Conservation (phyloP, 352 stramenopile species). For the Phytophthora meadii region DNA sequence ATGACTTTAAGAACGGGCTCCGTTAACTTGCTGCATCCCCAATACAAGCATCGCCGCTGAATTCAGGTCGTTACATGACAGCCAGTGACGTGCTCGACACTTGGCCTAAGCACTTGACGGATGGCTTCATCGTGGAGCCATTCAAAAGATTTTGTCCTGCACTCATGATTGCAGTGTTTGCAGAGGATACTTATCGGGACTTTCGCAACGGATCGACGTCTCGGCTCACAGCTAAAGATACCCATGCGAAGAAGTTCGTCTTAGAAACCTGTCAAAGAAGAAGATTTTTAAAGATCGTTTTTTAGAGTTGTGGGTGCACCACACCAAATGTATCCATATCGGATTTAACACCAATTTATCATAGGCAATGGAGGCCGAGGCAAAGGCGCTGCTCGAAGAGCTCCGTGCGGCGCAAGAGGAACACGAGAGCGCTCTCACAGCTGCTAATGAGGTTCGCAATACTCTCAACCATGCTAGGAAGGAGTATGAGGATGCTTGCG, state of each 20-base stretch:
- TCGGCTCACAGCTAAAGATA: too few relatives aligned
- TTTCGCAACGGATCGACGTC: too few relatives aligned
- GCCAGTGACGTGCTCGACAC: too few relatives aligned
- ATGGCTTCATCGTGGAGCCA: too few relatives aligned
- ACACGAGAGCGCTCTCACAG: constrained; percentile 44
- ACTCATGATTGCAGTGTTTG: too few relatives aligned
- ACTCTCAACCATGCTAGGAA: constrained; percentile 31
- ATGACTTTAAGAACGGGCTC: neutral
- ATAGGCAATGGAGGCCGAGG: constrained; percentile 23
- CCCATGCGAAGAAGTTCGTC: too few relatives aligned
- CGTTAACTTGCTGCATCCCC: neutral
- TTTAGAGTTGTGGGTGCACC: neutral
- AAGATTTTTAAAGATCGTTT: neutral
- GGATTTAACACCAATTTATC: neutral
- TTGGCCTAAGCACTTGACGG: too few relatives aligned
- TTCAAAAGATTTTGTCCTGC: too few relatives aligned
- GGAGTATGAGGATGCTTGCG: constrained; percentile 41
- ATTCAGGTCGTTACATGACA: neutral
- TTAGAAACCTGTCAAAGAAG: too few relatives aligned
- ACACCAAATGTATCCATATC: constrained; percentile 14
- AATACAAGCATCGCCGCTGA: neutral
- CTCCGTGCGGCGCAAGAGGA: constrained; percentile 46
- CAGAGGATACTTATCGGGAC: too few relatives aligned
- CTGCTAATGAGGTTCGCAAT: constrained; percentile 20
- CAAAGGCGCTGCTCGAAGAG: constrained; percentile 39